Conservation (phyloP, 306 rosid species). For the Nissolia schottii region DNA sequence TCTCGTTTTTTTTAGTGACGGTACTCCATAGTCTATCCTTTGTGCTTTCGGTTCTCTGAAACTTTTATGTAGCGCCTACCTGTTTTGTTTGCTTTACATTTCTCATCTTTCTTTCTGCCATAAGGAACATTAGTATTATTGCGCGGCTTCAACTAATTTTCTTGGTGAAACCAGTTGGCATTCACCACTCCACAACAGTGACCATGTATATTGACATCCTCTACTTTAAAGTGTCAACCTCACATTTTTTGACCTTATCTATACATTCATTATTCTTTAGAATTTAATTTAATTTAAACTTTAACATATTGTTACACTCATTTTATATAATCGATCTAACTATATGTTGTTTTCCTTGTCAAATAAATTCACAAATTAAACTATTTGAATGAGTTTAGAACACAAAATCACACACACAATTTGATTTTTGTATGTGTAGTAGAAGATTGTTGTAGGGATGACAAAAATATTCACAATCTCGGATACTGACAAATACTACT, state of each 20-base stretch:
- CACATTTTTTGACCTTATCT: not conserved
- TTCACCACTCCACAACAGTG: not conserved
- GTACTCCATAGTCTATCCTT: not conserved
- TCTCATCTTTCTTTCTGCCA: not conserved
- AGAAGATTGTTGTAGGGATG: no score
- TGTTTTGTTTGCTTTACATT: not conserved
- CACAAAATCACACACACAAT: no score
- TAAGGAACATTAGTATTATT: not conserved
- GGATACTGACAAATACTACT: no score
- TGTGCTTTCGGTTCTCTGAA: not conserved
- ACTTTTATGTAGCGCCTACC: not conserved
- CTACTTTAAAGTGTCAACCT: not conserved
- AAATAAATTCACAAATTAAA: not conserved
- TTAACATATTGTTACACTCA: not conserved
- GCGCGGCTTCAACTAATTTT: constrained; percentile 1
- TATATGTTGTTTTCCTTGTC: not conserved
- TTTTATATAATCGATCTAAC: not conserved
- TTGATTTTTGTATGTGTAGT: no score
- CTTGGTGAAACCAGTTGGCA: not conserved
- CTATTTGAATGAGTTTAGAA: not conserved
- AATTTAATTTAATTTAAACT: not conserved
- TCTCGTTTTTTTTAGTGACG: no score
- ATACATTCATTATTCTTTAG: not conserved
- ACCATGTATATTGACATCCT: not conserved
- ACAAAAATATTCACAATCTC: no score